These are phyloP conservation scores for Mucor piriformis DNA, from an alignment of 371 early-diverging fungal species.

Conservation along the genomic window DNA sequence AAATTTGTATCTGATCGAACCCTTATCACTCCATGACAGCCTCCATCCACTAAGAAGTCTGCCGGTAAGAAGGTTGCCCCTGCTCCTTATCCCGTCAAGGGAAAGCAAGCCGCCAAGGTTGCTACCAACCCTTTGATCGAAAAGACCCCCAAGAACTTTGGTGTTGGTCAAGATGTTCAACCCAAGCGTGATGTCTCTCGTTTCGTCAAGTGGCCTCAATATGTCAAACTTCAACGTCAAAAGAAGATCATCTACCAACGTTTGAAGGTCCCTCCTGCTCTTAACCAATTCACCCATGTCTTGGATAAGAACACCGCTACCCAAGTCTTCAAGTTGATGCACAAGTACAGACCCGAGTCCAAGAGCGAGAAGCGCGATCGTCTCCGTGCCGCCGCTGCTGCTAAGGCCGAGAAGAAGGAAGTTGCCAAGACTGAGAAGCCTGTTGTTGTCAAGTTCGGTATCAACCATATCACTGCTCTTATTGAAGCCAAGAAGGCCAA, in stretches of 20 bases:
- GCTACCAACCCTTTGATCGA: slow-evolving; percentile 90
- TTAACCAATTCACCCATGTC: slow-evolving; percentile 99
- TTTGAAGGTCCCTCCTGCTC: slow-evolving; percentile 99
- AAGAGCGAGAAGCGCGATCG: slow-evolving; percentile 95
- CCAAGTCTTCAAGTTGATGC: slow-evolving; percentile 93
- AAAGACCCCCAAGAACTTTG: slow-evolving; percentile 90
- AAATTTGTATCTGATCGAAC: slow-evolving; percentile 32
- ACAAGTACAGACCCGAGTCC: slow-evolving; percentile 99
- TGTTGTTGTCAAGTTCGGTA: slow-evolving; percentile 96
- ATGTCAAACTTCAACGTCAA: slow-evolving; percentile 97
- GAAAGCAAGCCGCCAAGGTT: slow-evolving; percentile 71
- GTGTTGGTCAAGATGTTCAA: slow-evolving; percentile 91
- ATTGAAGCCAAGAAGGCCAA: slow-evolving; percentile 98
- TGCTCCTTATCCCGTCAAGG: slow-evolving; percentile 80
- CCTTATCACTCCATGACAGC: slow-evolving; percentile 30
- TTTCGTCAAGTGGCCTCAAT: slow-evolving; percentile 97
- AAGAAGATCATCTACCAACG: slow-evolving; percentile 96
- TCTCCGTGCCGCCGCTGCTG: slow-evolving; percentile 80
- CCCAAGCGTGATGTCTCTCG: slow-evolving; percentile 95
- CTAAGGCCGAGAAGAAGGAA: slow-evolving; percentile 89
- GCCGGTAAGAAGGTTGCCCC: slow-evolving; percentile 91
- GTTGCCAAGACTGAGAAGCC: slow-evolving; percentile 94
- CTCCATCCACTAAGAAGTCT: slow-evolving; percentile 55
- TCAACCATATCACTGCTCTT: slow-evolving; percentile 98
- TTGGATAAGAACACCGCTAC: slow-evolving; percentile 98